A percentile compares a stretch with the other conserved stretches of the same genome.
phyloP scores from a whole-genome alignment of 805 yeast genomes.

The Tetrapisispora pingtungensis region DNA sequence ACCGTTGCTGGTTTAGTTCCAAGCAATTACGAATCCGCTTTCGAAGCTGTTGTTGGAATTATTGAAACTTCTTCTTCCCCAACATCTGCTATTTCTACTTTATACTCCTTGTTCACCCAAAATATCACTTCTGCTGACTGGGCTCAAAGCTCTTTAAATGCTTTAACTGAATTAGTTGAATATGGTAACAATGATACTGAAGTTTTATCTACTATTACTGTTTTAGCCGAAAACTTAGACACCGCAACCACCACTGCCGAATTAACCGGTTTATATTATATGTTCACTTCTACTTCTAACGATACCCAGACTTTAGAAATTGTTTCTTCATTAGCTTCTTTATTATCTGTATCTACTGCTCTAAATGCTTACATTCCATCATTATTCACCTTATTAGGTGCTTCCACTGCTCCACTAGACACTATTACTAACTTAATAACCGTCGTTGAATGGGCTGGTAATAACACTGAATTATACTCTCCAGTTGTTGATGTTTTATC shows the following conservation, averaged over 20 bases:
- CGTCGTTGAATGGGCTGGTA: constrained; percentile 18
- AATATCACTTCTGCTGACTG: constrained; percentile 17
- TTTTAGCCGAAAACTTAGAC: constrained; percentile 13
- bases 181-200: constrained; percentile 13
- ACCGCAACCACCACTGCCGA: constrained; percentile 18
- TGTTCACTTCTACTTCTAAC: constrained; percentile 17
- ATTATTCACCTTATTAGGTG: constrained; percentile 14
- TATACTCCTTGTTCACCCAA: constrained; percentile 11
- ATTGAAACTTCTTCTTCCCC: constrained; percentile 11
- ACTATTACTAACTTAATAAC: constrained; percentile 18
- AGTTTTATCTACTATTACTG: constrained; percentile 13
- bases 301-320: constrained; percentile 13
- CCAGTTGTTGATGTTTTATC: constrained; percentile 17
- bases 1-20: constrained; percentile 10
- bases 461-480: constrained; percentile 12
- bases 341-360: constrained; percentile 8
- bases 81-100: constrained; percentile 10
- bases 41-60: constrained; percentile 13
- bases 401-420: constrained; percentile 18
- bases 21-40: constrained; percentile 7
- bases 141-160: constrained; percentile 16
- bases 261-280: constrained; percentile 14
- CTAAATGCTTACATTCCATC: constrained; percentile 15
- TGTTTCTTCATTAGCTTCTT: constrained; percentile 7
- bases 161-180: constrained; percentile 12